Evolutionary conservation across 305 asterid species (phyloP).

Genomic region (Fraxinus xanthoxyloides): DNA sequence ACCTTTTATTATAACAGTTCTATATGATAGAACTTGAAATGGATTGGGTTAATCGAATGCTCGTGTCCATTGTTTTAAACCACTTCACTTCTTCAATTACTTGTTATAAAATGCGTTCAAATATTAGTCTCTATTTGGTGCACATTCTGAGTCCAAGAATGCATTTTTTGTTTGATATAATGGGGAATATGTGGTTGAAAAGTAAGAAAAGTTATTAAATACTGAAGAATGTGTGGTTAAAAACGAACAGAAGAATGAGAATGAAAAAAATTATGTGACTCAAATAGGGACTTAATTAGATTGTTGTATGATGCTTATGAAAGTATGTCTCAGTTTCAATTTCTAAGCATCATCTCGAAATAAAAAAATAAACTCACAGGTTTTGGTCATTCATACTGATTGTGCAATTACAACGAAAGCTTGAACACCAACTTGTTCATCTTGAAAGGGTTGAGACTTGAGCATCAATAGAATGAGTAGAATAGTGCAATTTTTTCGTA

Average conservation of each 20-base stretch:
- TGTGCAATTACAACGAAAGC: background rate
- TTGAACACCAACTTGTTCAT: background rate
- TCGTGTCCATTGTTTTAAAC: background rate
- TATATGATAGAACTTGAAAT: background rate
- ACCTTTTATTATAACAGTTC: background rate
- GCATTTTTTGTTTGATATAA: no score
- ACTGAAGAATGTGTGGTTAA: no score
- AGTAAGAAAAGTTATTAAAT: no score
- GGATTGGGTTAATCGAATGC: background rate
- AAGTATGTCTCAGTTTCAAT: background rate
- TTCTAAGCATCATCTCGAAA: background rate
- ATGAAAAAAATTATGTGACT: no score
- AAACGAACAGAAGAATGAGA: no score
- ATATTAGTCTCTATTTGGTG: background rate
- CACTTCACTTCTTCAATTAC: background rate
- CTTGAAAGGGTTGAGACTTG: slow-evolving; percentile 20
- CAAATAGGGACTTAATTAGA: background rate
- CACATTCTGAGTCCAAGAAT: no score
- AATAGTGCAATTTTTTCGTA: slow-evolving; percentile 27
- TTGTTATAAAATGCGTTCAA: background rate
- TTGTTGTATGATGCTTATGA: background rate
- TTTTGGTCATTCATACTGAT: background rate
- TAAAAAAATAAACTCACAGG: background rate
- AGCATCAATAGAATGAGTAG: slow-evolving; percentile 15
- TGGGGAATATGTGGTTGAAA: no score